Base-by-base conservation (phyloP, 2,329 filamentous ascomycete genomes). In the Uncinocarpus reesii region DNA sequence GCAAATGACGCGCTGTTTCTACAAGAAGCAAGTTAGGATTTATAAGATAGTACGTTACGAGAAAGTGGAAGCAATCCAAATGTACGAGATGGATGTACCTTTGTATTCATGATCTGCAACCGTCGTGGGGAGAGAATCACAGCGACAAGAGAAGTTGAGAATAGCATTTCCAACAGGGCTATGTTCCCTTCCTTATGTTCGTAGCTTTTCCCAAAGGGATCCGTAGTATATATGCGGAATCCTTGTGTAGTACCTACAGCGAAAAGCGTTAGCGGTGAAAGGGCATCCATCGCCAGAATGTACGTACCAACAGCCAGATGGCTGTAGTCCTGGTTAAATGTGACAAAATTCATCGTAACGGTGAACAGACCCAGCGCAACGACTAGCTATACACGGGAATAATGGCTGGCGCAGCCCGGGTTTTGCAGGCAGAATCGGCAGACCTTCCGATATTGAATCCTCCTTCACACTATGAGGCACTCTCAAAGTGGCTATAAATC, bases 241-340 rank as follows among this genome's bases (percentile, higher is more conserved):
- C 92, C 92, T 68, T 84, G 88, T 36, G 86, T 86, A 53, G 92
- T 96, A 53, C 87, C 87, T 92, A n/a, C n/a, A n/a, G n/a, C n/a
- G n/a, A 56, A 52, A 49, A 53, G 59, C 52, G 55, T 50, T 40
- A 48, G 53, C 52, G 50, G 42, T 54, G 18, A 47, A 45, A 42
- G 6, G 7, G 7, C 18, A n/a, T 7, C 11, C n/a, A 29, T 47
- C 26, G 31, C 44, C 26, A 46, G 46, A 24, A 32, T n/a, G 15
- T 49, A 68, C 82, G 62, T 74, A 88, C 87, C 90, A 58, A 98
- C 89, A 71, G 90, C 90, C 56, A 98, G 77, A 68, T 90, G 90
- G 76, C 86, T 94, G 73, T 95, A 88, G 74, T 98, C 92, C 74
- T 98, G 92, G 70, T 98, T 98, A 71, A 96, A 98, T 35, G 90